Conservation (phyloP, 2,329 filamentous ascomycete genomes). For the Arachnopeziza araneosa region DNA sequence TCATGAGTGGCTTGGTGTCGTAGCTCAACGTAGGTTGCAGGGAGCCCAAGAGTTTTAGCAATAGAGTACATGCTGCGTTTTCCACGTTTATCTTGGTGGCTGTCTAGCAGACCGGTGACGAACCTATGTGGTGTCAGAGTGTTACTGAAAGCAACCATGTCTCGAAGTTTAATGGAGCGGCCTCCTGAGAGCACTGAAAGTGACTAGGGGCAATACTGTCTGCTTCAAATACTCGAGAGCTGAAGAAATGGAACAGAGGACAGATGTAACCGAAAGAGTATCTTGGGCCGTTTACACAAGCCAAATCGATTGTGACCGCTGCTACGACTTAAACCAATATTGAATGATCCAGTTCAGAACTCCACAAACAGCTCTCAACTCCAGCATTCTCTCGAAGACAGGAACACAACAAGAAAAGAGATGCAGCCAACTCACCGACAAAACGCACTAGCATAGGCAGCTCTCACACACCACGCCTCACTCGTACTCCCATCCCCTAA, state of each 20-base stretch:
- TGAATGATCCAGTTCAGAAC: not conserved
- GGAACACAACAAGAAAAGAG: not conserved
- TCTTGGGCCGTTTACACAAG: too few species aligned
- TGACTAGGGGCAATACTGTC: not conserved
- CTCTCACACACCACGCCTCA: slow-evolving; percentile 52
- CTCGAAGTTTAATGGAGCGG: too few species aligned
- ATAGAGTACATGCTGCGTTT: slow-evolving; percentile 70
- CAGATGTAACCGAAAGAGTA: too few species aligned
- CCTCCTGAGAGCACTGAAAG: not conserved
- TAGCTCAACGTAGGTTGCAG: slow-evolving; percentile 79
- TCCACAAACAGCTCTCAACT: too few species aligned
- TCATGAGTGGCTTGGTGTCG: slow-evolving; percentile 89
- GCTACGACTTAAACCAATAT: too few species aligned
- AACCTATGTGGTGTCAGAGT: slow-evolving; percentile 45
- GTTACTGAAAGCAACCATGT: not conserved
- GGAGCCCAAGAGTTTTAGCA: slow-evolving; percentile 62
- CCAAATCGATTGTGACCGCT: too few species aligned
- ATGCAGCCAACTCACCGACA: slow-evolving; percentile 50
- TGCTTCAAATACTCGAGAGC: too few species aligned
- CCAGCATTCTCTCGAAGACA: too few species aligned
- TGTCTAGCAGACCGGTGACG: slow-evolving; percentile 73
- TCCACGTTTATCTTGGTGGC: slow-evolving; percentile 60
- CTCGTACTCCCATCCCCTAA: slow-evolving; percentile 50
- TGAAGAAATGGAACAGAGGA: too few species aligned
- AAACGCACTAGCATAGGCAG: slow-evolving; percentile 70